Evolutionary conservation across 106 monocot genomes (phyloP).

Genomic region (Gastrodia elata): DNA sequence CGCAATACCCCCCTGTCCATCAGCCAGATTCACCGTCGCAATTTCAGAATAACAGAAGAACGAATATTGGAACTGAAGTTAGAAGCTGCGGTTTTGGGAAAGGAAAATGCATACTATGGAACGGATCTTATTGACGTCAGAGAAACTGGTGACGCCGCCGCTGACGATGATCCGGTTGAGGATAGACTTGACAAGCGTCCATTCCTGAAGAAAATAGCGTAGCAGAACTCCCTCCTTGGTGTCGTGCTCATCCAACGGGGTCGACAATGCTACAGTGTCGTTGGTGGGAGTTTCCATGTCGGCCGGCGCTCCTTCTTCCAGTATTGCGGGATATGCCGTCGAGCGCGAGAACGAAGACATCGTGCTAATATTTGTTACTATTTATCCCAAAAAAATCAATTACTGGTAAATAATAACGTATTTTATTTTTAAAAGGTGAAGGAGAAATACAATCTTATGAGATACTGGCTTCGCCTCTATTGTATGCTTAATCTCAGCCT

Average conservation of each 20-base stretch:
- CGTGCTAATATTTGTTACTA: no score
- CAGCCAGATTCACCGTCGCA: no score
- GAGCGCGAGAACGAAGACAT: no score
- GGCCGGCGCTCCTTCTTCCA: neutral
- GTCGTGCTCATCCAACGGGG: conserved; percentile 42
- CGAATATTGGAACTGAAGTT: neutral
- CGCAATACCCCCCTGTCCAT: no score
- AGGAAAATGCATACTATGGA: conserved; percentile 48
- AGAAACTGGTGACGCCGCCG: conserved; percentile 38
- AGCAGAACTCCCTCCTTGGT: conserved; percentile 71
- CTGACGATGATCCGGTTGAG: conserved; percentile 55
- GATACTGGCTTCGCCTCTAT: no score
- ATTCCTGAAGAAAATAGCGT: conserved; percentile 85
- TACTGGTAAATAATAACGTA: no score
- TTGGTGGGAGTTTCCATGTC: conserved; percentile 14
- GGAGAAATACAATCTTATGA: no score
- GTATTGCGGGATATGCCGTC: neutral
- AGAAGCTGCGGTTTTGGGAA: neutral
- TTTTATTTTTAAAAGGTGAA: no score
- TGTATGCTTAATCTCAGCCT: no score
- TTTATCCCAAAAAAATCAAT: no score
- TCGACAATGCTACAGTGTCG: conserved; percentile 5
- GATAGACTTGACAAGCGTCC: conserved; percentile 62
- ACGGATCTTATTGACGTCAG: conserved; percentile 73
- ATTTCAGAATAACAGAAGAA: no score